Conservation (phyloP, 2,329 filamentous ascomycete species). For the Apiospora hydei region DNA sequence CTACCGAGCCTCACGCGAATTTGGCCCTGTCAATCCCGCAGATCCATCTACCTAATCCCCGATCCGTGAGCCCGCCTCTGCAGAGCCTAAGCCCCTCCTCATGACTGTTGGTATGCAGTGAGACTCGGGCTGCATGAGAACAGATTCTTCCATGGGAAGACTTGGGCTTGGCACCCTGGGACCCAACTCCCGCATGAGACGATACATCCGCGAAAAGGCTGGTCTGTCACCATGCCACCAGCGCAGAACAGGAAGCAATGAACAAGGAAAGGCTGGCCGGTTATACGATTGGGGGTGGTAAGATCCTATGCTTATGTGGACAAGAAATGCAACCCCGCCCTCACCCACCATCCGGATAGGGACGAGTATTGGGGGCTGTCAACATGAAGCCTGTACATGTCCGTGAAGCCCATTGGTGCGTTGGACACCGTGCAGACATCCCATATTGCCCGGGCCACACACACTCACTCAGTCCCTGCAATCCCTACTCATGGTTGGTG, state of each 20-base stretch:
- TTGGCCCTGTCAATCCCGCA: constrained; percentile 11
- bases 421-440: constrained; percentile 1
- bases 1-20: neutral
- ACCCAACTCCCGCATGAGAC: constrained; percentile 6
- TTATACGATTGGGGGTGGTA: constrained; percentile 5
- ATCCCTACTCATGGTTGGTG: neutral
- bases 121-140: neutral
- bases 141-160: neutral
- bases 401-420: neutral
- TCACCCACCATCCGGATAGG: constrained; percentile 19
- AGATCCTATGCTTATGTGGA: constrained; percentile 11
- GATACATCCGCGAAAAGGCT: neutral
- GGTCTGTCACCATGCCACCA: constrained; percentile 9
- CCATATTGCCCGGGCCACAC: neutral
- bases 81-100: neutral
- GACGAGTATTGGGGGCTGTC: constrained; percentile 16
- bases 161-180: constrained; percentile 4
- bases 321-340: constrained; percentile 16
- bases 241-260: neutral
- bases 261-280: neutral
- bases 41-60: neutral
- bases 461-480: neutral
- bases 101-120: constrained; percentile 2
- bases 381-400: constrained; percentile 8
- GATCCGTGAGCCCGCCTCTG: neutral